Conservation (phyloP, 768 basidiomycete genomes). For the Rhodotorula paludigena region DNA sequence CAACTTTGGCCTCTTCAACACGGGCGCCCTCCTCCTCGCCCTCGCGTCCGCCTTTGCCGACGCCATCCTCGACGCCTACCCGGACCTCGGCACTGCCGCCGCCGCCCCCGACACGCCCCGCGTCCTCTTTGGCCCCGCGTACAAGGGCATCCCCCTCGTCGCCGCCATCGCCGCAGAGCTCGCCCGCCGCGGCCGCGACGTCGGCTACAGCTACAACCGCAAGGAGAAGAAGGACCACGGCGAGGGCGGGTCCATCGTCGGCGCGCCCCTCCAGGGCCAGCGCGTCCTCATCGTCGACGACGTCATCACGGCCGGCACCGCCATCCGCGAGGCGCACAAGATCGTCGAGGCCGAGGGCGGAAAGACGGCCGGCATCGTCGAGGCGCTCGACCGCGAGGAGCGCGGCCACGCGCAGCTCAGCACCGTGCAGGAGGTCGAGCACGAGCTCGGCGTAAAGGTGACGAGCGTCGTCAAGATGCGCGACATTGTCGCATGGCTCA, state of each 20-base stretch:
- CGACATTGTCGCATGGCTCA: conserved; percentile 78
- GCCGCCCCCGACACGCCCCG: conserved; percentile 54
- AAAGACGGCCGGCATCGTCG: conserved; percentile 74
- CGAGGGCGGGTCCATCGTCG: conserved; percentile 87
- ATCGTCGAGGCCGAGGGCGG: conserved; percentile 67
- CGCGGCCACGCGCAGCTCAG: conserved; percentile 65
- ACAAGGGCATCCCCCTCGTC: conserved; percentile 93
- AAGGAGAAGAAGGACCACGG: conserved; percentile 96
- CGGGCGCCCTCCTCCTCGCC: conserved; percentile 70
- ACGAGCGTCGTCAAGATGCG: conserved; percentile 75
- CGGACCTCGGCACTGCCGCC: conserved; percentile 25
- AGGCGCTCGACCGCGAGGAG: conserved; percentile 81
- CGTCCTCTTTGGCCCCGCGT: conserved; percentile 90
- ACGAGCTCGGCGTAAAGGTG: conserved; percentile 65
- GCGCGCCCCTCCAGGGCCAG: conserved; percentile 72
- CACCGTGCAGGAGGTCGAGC: conserved; percentile 77
- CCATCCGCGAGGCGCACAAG: conserved; percentile 75
- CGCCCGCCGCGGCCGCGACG: conserved; percentile 58
- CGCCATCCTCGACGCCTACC: conserved; percentile 59
- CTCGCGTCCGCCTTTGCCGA: conserved; percentile 77
- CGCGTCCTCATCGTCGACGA: conserved; percentile 87
- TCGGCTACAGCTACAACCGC: conserved; percentile 85
- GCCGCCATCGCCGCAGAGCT: conserved; percentile 75
- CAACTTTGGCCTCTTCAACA: conserved; percentile 83
- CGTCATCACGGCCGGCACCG: conserved; percentile 87